A percentile compares a stretch with the other conserved stretches of the same genome.
Evolutionary conservation across 345 rosid genomes (phyloP).

Genomic region (Eutrema heterophyllum): DNA sequence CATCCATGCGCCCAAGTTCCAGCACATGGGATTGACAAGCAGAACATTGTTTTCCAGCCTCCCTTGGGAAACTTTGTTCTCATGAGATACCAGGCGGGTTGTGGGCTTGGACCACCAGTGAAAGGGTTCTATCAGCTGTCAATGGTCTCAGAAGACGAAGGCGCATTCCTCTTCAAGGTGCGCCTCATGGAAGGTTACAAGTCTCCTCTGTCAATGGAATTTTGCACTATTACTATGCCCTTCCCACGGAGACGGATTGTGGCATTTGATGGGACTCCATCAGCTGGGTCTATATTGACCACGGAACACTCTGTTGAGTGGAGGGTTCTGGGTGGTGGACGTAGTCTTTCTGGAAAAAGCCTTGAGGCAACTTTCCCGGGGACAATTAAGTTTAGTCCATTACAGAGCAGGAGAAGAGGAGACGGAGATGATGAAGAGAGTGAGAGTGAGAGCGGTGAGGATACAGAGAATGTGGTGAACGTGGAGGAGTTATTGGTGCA

Average conservation of each 20-base stretch:
- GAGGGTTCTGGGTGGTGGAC: slow-evolving; percentile 72
- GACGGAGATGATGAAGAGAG: slow-evolving; percentile 65
- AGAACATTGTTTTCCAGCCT: slow-evolving; percentile 80
- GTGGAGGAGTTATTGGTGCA: slow-evolving; percentile 74
- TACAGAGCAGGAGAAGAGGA: slow-evolving; percentile 51
- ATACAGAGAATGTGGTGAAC: slow-evolving; percentile 58
- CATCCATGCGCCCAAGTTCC: slow-evolving; percentile 92
- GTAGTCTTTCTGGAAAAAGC: slow-evolving; percentile 71
- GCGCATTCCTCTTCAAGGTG: slow-evolving; percentile 88
- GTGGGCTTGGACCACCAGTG: slow-evolving; percentile 76
- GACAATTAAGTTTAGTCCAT: slow-evolving; percentile 81
- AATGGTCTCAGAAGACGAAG: slow-evolving; percentile 96
- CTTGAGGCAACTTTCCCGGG: slow-evolving; percentile 90
- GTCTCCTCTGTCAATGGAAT: slow-evolving; percentile 79
- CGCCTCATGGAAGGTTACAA: slow-evolving; percentile 82
- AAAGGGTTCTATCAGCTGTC: slow-evolving; percentile 93
- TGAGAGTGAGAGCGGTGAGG: slow-evolving; percentile 54
- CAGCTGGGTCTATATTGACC: slow-evolving; percentile 68
- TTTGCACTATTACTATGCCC: slow-evolving; percentile 87
- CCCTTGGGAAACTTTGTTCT: slow-evolving; percentile 82
- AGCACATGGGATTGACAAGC: slow-evolving; percentile 73
- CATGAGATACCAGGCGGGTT: slow-evolving; percentile 73
- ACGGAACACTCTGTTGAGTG: slow-evolving; percentile 89
- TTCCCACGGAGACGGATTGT: slow-evolving; percentile 79
- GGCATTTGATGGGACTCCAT: slow-evolving; percentile 84